phyloP scores from a whole-genome alignment of 768 basidiomycete species.

The Trametes cubensis region DNA sequence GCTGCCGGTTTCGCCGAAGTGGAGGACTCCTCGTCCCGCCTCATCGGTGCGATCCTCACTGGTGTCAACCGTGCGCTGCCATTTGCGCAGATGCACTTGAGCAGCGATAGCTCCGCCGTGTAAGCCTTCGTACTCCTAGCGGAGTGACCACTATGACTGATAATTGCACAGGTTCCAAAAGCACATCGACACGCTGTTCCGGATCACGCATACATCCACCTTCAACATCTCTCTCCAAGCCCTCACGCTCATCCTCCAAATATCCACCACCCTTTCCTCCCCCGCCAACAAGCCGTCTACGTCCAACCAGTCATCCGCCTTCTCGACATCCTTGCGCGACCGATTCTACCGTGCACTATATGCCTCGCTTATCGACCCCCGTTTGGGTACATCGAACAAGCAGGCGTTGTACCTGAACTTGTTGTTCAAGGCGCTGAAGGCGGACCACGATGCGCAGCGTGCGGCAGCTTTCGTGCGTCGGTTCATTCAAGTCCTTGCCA shows the following conservation, averaged over 20 bases:
- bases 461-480: conserved; percentile 81
- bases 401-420: conserved; percentile 97
- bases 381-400: conserved; percentile 82
- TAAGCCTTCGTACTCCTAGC: conserved; percentile 39
- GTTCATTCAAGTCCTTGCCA: conserved; percentile 77
- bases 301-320: conserved; percentile 40
- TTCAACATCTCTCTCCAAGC: conserved; percentile 97
- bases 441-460: conserved; percentile 57
- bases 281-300: conserved; percentile 25
- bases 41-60: conserved; percentile 88
- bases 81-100: conserved; percentile 76
- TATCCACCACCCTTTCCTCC: conserved; percentile 55
- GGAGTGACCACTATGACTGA: neutral
- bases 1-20: conserved; percentile 74
- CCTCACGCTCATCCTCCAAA: conserved; percentile 85
- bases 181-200: conserved; percentile 92
- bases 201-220: conserved; percentile 92
- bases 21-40: conserved; percentile 77
- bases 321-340: conserved; percentile 56
- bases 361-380: conserved; percentile 81
- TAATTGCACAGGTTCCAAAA: conserved; percentile 62
- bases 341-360: conserved; percentile 86
- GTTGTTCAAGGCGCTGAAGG: conserved; percentile 87
- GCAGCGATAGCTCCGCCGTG: conserved; percentile 54
- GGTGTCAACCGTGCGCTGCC: conserved; percentile 96